A percentile compares a stretch with the other conserved stretches of the same genome.
phyloP scores from a whole-genome alignment of 345 rosid genomes.

The Eutrema heterophyllum region DNA sequence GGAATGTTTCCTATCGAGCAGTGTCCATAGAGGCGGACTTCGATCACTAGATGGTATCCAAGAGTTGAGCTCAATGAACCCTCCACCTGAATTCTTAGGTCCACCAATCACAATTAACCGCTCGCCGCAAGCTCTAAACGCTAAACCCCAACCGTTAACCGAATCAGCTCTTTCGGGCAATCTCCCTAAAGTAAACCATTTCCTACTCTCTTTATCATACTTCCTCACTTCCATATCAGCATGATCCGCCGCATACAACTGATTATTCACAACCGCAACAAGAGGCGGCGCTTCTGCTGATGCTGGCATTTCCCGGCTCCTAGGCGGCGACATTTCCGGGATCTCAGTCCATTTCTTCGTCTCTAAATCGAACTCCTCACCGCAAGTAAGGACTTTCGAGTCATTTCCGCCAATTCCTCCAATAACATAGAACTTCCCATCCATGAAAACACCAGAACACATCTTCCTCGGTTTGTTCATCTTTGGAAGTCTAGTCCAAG shows the following conservation, averaged over 20 bases:
- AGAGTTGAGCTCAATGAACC: conserved; percentile 54
- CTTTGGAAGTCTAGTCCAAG: conserved; percentile 55
- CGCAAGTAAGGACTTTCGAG: conserved; percentile 38
- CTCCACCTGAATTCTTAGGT: conserved; percentile 44
- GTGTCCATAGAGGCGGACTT: conserved; percentile 54
- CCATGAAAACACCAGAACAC: conserved; percentile 83
- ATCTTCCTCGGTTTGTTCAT: conserved; percentile 67
- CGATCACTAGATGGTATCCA: conserved; percentile 62
- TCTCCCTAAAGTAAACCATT: conserved; percentile 54
- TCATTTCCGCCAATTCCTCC: conserved; percentile 54
- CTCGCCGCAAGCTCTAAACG: conserved; percentile 78
- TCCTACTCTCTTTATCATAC: conserved; percentile 51
- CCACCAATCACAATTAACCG: conserved; percentile 60
- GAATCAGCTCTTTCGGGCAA: conserved; percentile 56
- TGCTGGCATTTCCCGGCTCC: conserved; percentile 33
- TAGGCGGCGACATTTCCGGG: conserved; percentile 55
- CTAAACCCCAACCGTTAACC: conserved; percentile 83
- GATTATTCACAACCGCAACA: conserved; percentile 62
- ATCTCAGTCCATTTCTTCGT: conserved; percentile 57
- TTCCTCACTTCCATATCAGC: conserved; percentile 48
- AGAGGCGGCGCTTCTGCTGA: conserved; percentile 66
- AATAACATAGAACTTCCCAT: conserved; percentile 69
- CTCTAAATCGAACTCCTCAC: conserved; percentile 61
- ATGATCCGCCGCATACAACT: conserved; percentile 70
- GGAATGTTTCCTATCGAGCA: conserved; percentile 50